Evolutionary conservation across 2,329 filamentous ascomycete genomes (phyloP), one percentile per base, ranked within the genome.

Genomic region (Scytalidium sp.): DNA sequence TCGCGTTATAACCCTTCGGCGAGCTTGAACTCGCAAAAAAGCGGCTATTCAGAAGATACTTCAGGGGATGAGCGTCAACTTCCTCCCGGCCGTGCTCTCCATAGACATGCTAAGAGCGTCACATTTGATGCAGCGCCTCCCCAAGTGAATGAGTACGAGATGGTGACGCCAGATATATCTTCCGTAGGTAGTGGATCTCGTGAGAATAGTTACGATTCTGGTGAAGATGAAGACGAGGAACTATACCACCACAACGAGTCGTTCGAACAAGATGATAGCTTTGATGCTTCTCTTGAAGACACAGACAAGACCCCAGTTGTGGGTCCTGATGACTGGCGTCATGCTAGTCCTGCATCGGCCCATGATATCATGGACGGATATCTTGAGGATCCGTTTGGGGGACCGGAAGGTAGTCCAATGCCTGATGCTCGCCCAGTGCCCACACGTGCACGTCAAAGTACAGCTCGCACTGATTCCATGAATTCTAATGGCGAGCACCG

Each of bases 251-350:
- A 69, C 36, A 66, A 78, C 8, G 80, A 80, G 41, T 83, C 80
- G 21, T 80, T 79, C 4, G 72, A 81, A 22, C 78, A 82, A 47
- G 79, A 80, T 41, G 93, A 97, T 64, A 97, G 93, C 72, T 97
- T 97, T 60, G 93, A 97, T 69, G 93, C 90, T 13, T 96, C 91
- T 6, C 79, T 97, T 1, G 93, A 97, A 69, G 93, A 97, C 64
- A 93, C 90, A 4, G 90, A 96, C 63, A 97, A 97, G 75, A 97
- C 94, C 1, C 94, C 94, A 0, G 94, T 99, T 10, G 93, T 99
- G n/a, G 82, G 95, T 19, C 94, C 94, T 1, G 94, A 97, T 62
- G 91, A 97, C 66, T 99, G 94, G 94, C 84, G 88, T 55, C 88
- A 92, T 72, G 72, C 89, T 71, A 66, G 84, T 76, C 60, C 82